Conservation (phyloP, 768 basidiomycete genomes). For the Leucosporidium scottii region DNA sequence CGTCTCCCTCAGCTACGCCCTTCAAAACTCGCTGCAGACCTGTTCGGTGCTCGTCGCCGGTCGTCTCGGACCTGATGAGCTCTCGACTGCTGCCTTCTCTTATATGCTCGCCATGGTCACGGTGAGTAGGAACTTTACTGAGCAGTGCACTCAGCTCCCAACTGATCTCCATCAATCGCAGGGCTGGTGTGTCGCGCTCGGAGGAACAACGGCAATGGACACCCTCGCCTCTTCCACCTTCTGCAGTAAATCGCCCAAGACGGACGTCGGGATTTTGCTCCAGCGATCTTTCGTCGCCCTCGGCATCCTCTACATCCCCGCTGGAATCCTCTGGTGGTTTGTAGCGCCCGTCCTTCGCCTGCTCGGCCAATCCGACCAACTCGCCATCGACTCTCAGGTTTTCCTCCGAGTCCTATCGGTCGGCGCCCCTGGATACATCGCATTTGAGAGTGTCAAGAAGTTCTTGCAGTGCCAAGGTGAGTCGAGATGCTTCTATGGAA, state of each 20-base stretch:
- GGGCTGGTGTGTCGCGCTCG: conserved; percentile 52
- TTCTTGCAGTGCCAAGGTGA: conserved; percentile 66
- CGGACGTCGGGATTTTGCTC: conserved; percentile 63
- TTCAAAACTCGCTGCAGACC: conserved; percentile 60
- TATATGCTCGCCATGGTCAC: conserved; percentile 35
- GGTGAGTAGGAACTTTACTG: too few species aligned
- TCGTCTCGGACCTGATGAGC: conserved; percentile 60
- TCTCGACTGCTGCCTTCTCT: conserved; percentile 65
- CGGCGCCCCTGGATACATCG: conserved; percentile 66
- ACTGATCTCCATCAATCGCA: conserved; percentile 69
- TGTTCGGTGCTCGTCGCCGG: conserved; percentile 58
- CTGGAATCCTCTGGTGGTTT: conserved; percentile 58
- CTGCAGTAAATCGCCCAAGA: conserved; percentile 53
- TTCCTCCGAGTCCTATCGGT: conserved; percentile 61
- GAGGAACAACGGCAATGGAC: conserved; percentile 51
- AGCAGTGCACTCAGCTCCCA: too few species aligned
- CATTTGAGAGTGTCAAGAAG: conserved; percentile 69
- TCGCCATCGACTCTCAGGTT: conserved; percentile 57
- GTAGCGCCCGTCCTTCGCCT: conserved; percentile 57
- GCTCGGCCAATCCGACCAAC: conserved; percentile 55
- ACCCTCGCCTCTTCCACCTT: conserved; percentile 72
- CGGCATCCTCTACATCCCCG: conserved; percentile 59
- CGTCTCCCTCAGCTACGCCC: conserved; percentile 46
- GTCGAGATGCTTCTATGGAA: conserved; percentile 43
- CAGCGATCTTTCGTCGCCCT: conserved; percentile 63